A percentile compares a stretch with the other conserved stretches of the same genome.
Evolutionary conservation across 108 stramenopile genomes (phyloP).

Genomic region (Mayamaea pseudoterrestris): DNA sequence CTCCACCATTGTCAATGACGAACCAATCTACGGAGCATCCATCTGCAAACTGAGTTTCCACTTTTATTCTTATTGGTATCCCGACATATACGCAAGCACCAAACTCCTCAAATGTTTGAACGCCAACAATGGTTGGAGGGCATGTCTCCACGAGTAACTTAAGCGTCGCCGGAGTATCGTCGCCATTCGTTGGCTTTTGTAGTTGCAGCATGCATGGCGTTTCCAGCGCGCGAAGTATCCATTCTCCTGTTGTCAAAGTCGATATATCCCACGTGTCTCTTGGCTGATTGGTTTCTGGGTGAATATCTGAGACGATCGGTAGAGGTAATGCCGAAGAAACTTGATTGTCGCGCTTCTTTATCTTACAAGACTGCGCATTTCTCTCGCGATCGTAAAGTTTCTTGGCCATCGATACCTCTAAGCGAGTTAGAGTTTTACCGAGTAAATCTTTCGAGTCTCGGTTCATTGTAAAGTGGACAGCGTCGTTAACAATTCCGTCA

Average conservation of each 20-base stretch:
- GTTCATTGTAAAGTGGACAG: not conserved
- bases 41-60: conserved; percentile 25
- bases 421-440: not conserved
- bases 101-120: conserved; percentile 45
- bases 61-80: conserved; percentile 38
- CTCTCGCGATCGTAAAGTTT: not conserved
- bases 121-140: not conserved
- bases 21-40: conserved; percentile 48
- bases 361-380: not conserved
- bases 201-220: no score
- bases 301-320: not conserved
- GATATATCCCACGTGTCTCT: not conserved
- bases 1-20: conserved; percentile 18
- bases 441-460: not conserved
- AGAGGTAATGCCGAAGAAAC: not conserved
- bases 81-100: conserved; percentile 28
- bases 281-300: not conserved
- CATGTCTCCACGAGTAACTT: not conserved
- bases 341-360: not conserved
- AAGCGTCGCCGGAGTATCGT: not conserved
- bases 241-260: no score
- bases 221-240: no score
- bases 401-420: not conserved
- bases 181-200: not conserved
- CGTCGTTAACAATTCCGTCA: no score